Base-by-base conservation (phyloP, 257 asterid species). In the Lavandula angustifolia region DNA sequence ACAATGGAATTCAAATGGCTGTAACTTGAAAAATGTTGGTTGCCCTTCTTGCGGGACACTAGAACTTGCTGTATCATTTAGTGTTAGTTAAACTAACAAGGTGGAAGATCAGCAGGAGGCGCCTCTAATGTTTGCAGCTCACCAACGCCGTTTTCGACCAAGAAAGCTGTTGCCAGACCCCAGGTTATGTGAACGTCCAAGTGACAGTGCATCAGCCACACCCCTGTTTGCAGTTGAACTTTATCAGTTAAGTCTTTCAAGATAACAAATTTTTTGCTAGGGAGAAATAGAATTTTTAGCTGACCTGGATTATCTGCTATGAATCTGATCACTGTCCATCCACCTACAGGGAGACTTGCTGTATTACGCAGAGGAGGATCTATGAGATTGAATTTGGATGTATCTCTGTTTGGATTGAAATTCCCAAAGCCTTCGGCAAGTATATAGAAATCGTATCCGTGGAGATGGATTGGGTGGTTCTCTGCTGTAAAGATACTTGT, bases 401-500 rank as follows among this genome's bases (percentile, higher is more conserved):
- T 78, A 65, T 89, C 96, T 7, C 35, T 75, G 55, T 64, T 73
- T 0, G 94, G 81, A 49, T 89, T 85, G 68, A 84, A 89, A 67
- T 89, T 89, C 40, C 96, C 96, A 54, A 86, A 86, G 1, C 95
- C 96, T 71, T 87, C 95, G 1, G 95, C 96, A n/a, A 89, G 44
- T 18, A 89, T 83, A 37, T 86, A 84, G 68, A 89, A 89, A 59
- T 89, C 95, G 29, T 86, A 89, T 38, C 95, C 96, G 16, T 89
- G 96, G 44, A 89, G 91, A 84, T 89, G 96, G 55, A 87, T 89
- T 1, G 96, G 96, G 27, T 22, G 27, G 27, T 22, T 22, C 27
- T 22, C 27, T 22, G 27, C 27, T 22, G 27, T 22, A 22, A 84
- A 54, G 60, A 89, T 87, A 32, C 83, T 86, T 12, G 96, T 89